Percentiles rank a stretch among this genome's conserved stretches.
Evolutionary conservation across 768 basidiomycete genomes (phyloP).

Genomic region (Gymnopilus dilepis): DNA sequence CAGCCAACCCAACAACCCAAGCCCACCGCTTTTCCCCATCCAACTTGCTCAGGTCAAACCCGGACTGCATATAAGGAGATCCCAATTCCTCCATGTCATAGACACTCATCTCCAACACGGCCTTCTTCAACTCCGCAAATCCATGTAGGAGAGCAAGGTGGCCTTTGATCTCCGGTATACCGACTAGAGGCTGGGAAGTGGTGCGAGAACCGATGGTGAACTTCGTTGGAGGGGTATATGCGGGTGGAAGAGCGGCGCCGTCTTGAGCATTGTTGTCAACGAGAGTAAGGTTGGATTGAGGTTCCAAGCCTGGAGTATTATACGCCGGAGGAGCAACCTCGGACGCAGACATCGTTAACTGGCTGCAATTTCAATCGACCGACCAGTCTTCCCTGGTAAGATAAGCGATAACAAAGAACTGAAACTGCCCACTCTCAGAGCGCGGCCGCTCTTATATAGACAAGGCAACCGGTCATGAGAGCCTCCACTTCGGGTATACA

Average conservation of each 20-base stretch:
- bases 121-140: constrained; percentile 34
- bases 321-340: constrained; percentile 12
- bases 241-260: constrained; percentile 22
- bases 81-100: too few relatives aligned
- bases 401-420: too few relatives aligned
- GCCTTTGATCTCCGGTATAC: constrained; percentile 34
- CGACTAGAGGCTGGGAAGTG: constrained; percentile 34
- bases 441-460: too few relatives aligned
- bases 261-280: too few relatives aligned
- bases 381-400: too few relatives aligned
- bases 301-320: neutral
- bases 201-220: constrained; percentile 33
- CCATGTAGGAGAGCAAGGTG: constrained; percentile 40
- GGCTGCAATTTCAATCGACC: too few relatives aligned
- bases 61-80: too few relatives aligned
- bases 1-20: constrained; percentile 44
- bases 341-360: too few relatives aligned
- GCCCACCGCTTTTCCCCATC: constrained; percentile 37
- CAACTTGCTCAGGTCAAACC: constrained; percentile 18
- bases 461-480: too few relatives aligned
- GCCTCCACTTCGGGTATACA: too few relatives aligned
- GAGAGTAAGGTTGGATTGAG: neutral
- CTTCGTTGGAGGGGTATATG: constrained; percentile 34
- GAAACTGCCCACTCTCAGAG: too few relatives aligned
- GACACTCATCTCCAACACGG: too few relatives aligned